phyloP scores from a whole-genome alignment of 192 early-diverging fungal genomes.

The Backusella tuberculispora region DNA sequence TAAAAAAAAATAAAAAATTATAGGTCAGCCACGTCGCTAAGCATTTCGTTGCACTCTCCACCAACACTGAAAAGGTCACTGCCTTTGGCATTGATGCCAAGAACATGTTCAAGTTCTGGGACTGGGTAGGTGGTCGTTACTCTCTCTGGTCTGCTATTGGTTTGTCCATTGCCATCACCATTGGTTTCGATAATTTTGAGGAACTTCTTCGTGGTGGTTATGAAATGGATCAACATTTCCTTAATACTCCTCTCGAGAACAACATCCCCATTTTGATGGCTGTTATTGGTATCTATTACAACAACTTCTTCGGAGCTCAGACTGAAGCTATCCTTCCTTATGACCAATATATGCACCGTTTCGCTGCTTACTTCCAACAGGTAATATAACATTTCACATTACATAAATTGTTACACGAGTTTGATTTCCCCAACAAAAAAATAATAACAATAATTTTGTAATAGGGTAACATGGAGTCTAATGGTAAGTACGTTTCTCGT shows the following conservation, averaged over 20 bases:
- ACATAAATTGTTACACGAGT: neutral
- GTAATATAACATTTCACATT: conserved; percentile 33
- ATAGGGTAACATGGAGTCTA: conserved; percentile 99
- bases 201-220: conserved; percentile 89
- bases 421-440: neutral
- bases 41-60: conserved; percentile 98
- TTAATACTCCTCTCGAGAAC: conserved; percentile 85
- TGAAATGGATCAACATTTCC: conserved; percentile 97
- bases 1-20: conserved; percentile 7
- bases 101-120: conserved; percentile 99
- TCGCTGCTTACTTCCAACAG: conserved; percentile 99
- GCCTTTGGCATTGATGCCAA: conserved; percentile 92
- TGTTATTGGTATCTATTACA: conserved; percentile 95
- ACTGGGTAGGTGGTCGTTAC: conserved; percentile 99
- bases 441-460: neutral
- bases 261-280: conserved; percentile 93
- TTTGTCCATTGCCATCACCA: conserved; percentile 93
- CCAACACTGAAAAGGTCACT: conserved; percentile 87
- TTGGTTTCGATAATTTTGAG: conserved; percentile 95
- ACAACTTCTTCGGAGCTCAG: conserved; percentile 96
- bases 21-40: conserved; percentile 89
- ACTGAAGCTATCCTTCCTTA: conserved; percentile 96
- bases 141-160: conserved; percentile 99
- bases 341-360: conserved; percentile 98
- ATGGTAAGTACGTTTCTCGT: conserved; percentile 93